Percentiles rank a stretch among this genome's conserved stretches.
These are phyloP conservation scores for Torulaspora maleeae DNA, from an alignment of 805 yeast species.

Conservation along the genomic window DNA sequence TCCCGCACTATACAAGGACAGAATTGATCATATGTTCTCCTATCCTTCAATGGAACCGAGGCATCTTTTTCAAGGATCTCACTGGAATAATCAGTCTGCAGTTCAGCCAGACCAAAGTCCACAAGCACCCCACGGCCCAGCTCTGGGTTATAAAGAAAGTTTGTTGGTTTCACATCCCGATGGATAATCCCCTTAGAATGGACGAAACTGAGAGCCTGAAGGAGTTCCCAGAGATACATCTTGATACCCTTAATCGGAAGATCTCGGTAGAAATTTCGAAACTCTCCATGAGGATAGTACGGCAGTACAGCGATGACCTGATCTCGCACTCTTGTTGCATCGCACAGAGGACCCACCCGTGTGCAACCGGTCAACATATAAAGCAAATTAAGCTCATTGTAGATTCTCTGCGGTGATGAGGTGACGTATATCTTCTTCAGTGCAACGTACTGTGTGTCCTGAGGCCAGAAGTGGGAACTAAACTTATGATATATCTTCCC, in stretches of 20 bases:
- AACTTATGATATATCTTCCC: conserved; percentile 31
- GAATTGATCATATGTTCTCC: conserved; percentile 31
- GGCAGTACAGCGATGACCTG: conserved; percentile 93
- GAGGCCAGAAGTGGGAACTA: conserved; percentile 32
- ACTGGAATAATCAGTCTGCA: conserved; percentile 32
- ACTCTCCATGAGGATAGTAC: conserved; percentile 85
- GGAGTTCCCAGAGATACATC: conserved; percentile 70
- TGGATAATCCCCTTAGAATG: conserved; percentile 79
- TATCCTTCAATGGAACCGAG: conserved; percentile 15
- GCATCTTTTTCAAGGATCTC: conserved; percentile 14
- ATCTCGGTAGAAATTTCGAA: conserved; percentile 78
- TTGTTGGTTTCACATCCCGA: conserved; percentile 86
- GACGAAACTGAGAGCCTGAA: conserved; percentile 62
- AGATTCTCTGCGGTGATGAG: conserved; percentile 86
- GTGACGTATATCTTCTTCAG: conserved; percentile 91
- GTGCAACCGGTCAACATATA: conserved; percentile 62
- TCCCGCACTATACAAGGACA: conserved; percentile 57
- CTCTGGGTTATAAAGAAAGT: conserved; percentile 59
- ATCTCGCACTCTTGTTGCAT: conserved; percentile 81
- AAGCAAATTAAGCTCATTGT: conserved; percentile 77
- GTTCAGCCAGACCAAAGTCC: conserved; percentile 90
- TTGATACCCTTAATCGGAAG: conserved; percentile 76
- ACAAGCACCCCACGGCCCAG: conserved; percentile 79
- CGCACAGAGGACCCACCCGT: conserved; percentile 82
- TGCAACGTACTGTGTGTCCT: conserved; percentile 58